Base-by-base conservation (phyloP, 768 basidiomycete species). In the Suillus decipiens region DNA sequence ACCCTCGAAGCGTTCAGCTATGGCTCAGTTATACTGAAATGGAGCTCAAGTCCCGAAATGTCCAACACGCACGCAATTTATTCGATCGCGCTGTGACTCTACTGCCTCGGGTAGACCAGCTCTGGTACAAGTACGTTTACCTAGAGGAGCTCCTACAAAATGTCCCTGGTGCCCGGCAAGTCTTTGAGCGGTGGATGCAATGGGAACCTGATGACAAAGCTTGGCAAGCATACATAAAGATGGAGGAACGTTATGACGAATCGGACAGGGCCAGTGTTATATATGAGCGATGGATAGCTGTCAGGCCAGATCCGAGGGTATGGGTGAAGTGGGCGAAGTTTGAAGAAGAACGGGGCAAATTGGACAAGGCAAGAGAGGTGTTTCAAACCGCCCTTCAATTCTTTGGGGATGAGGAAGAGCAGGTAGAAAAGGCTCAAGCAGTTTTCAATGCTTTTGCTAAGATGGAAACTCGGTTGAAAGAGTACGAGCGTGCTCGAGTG, bases 181-280 rank as follows among this genome's bases (percentile, higher is more conserved):
- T 99, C 61, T 99, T 99, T 66, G 97, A 99, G 76, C 86, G 97
- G 53, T 99, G 97, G 97, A 96, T 99, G 95, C 86, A 93, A 67
- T 99, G 97, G 97, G 97, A 99, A 73, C 97, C 97, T 1, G 96
- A 99, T 70, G 97, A 99, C 85, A 98, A 98, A 80, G 95, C 96
- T 3, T 99, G 96, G 96, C 93, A 95, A 73, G 94, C 95, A n/a
- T 99, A 96, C 77, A 93, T 99, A 83, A 99, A 99, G 80, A 82
- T 99, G 74, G 97, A 99, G 79, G 88, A 90, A 72, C 85, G 97
- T 59, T 99, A 99, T 73, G 81, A 88, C 62, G 97, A 99, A 76
- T 78, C 87, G 24, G 97, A 98, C 69, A 84, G 97, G 10, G 96
- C 95, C 2, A 96, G 95, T 63, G 81, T 89, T 24, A 90, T 99